These are phyloP conservation scores for Schizochytrium sp. DNA, from an alignment of 108 stramenopile genomes.

Conservation along the genomic window DNA sequence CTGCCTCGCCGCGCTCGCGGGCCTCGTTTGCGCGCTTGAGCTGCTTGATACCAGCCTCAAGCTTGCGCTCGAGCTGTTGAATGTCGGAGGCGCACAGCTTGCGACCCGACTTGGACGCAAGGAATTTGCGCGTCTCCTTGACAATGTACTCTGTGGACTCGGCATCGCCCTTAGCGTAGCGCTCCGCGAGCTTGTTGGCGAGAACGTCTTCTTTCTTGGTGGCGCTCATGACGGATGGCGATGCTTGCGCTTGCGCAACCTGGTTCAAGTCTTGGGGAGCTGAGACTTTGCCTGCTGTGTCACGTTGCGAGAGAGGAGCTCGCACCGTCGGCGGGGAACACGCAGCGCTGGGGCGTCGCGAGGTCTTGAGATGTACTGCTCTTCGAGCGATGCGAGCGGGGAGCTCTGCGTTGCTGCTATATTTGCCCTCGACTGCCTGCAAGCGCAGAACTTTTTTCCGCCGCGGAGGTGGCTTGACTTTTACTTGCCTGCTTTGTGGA, in stretches of 20 bases:
- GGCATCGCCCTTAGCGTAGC: background rate
- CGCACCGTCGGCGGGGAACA: too few species aligned
- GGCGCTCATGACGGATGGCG: background rate
- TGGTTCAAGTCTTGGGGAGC: background rate
- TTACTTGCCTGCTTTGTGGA: too few species aligned
- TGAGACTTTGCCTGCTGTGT: too few species aligned
- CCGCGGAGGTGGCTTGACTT: too few species aligned
- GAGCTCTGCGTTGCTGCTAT: too few species aligned
- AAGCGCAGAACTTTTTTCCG: too few species aligned
- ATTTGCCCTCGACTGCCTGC: too few species aligned
- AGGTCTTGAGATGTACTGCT: too few species aligned
- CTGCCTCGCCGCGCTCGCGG: background rate
- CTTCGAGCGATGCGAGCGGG: too few species aligned
- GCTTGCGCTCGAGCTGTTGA: background rate
- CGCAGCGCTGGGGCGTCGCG: too few species aligned
- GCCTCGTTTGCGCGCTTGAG: constrained; percentile 3
- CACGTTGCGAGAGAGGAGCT: too few species aligned
- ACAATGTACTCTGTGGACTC: background rate
- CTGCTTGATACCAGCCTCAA: background rate
- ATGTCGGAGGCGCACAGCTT: constrained; percentile 9
- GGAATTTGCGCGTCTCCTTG: background rate
- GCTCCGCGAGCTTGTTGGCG: constrained; percentile 7
- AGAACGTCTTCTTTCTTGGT: background rate
- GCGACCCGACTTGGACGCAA: background rate
- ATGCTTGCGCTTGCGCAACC: background rate